Conservation (phyloP, 352 stramenopile species). For the Pythium rishiriense region DNA sequence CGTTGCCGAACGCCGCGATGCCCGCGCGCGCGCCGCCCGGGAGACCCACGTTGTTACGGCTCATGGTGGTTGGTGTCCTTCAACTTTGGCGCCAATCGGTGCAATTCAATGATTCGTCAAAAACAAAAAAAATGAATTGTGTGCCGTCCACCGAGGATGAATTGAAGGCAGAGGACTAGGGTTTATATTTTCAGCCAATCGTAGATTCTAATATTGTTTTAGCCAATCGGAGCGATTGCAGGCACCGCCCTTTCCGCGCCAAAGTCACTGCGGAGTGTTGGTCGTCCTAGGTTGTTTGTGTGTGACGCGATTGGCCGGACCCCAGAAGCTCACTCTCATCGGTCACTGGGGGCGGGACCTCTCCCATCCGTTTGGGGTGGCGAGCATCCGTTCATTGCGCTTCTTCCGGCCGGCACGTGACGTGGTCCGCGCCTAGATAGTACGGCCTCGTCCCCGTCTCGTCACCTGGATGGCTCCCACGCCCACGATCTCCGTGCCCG, state of each 20-base stretch:
- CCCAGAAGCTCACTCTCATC: not conserved
- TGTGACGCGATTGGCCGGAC: not conserved
- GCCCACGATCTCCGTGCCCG: slow-evolving; percentile 22
- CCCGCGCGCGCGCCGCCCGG: slow-evolving; percentile 3
- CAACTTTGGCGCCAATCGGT: not conserved
- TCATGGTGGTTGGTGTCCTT: slow-evolving; percentile 1
- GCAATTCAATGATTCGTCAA: slow-evolving; percentile 4
- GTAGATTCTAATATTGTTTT: not conserved
- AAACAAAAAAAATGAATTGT: slow-evolving; percentile 13
- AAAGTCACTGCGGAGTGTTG: slow-evolving; percentile 11
- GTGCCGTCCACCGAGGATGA: slow-evolving; percentile 12
- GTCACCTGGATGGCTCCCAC: slow-evolving; percentile 20
- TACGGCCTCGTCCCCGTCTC: not conserved
- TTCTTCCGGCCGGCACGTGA: slow-evolving; percentile 15
- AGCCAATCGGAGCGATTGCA: not conserved
- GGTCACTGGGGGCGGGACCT: not conserved
- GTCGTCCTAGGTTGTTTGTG: not conserved
- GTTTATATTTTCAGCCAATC: slow-evolving; percentile 16
- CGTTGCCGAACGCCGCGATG: slow-evolving; percentile 33
- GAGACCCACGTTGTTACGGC: not conserved
- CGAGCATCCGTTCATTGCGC: slow-evolving; percentile 18
- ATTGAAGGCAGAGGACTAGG: slow-evolving; percentile 24
- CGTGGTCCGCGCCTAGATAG: too few relatives aligned
- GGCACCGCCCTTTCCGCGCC: slow-evolving; percentile 3
- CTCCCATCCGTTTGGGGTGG: not conserved